Percentiles rank a stretch among this genome's conserved stretches.
phyloP scores from a whole-genome alignment of 169 alveolate species.

The Pseudocohnilembus persalinus region DNA sequence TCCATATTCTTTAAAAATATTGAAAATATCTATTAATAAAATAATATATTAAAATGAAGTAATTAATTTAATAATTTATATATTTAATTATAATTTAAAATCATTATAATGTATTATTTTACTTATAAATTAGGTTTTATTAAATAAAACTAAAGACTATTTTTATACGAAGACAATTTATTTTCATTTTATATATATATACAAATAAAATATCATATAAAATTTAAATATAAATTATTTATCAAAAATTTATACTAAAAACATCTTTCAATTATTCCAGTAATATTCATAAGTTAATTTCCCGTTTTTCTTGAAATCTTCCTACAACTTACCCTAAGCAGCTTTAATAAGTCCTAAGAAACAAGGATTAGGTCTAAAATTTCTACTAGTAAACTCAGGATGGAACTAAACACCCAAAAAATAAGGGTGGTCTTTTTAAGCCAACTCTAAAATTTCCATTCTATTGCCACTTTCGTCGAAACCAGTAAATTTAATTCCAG shows the following conservation, averaged over 20 bases:
- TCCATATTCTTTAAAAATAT: no score
- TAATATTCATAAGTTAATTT: background rate
- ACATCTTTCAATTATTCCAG: background rate
- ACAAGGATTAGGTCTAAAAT: conserved; percentile 77
- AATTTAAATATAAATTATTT: no score
- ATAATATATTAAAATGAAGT: no score
- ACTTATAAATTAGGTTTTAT: no score
- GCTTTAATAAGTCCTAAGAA: background rate
- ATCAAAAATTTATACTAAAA: no score
- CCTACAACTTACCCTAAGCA: background rate
- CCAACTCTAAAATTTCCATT: conserved; percentile 80
- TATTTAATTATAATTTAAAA: no score
- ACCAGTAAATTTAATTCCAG: conserved; percentile 92
- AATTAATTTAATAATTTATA: no score
- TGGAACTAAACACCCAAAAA: conserved; percentile 94
- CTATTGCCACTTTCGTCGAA: conserved; percentile 87
- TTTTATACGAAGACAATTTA: no score
- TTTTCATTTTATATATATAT: no score
- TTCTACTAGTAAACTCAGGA: conserved; percentile 94
- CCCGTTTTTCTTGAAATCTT: background rate
- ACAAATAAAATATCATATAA: no score
- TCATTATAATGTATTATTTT: background rate
- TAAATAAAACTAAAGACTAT: no score
- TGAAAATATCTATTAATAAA: no score
- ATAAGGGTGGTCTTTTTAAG: conserved; percentile 83